Percentiles rank a stretch among this genome's conserved stretches.
These are phyloP conservation scores for Mucor velutinosus DNA, from an alignment of 371 early-diverging fungal species.

Conservation along the genomic window DNA sequence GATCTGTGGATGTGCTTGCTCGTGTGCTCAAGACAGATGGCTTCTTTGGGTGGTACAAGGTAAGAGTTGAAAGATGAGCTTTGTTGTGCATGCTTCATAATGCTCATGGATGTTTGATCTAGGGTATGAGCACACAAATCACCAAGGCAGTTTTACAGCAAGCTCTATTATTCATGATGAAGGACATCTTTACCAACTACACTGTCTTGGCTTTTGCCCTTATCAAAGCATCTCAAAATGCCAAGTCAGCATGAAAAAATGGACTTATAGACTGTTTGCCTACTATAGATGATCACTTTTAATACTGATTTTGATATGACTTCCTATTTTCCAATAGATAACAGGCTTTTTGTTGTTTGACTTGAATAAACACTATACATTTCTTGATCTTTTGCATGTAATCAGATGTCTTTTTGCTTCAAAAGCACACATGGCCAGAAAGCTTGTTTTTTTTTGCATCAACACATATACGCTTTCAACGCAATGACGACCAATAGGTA, in stretches of 20 bases:
- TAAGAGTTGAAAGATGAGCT: conserved; percentile 27
- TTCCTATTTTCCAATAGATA: conserved; percentile 1
- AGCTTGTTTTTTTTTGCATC: not conserved
- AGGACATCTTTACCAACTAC: conserved; percentile 83
- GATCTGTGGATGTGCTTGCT: conserved; percentile 84
- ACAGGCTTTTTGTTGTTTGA: not conserved
- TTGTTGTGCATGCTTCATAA: not conserved
- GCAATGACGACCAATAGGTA: not conserved
- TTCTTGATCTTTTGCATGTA: not conserved
- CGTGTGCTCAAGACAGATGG: conserved; percentile 84
- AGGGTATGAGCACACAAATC: conserved; percentile 97
- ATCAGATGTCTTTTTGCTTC: not conserved
- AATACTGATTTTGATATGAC: not conserved
- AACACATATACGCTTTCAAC: not conserved
- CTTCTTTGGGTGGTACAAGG: conserved; percentile 91
- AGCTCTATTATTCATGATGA: conserved; percentile 92
- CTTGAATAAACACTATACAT: not conserved
- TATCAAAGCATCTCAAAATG: conserved; percentile 25
- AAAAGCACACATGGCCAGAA: not conserved
- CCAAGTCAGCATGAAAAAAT: conserved; percentile 8
- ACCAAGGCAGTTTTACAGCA: conserved; percentile 95
- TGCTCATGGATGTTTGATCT: not conserved
- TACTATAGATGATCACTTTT: not conserved
- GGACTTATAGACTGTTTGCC: not conserved
- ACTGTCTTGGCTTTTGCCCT: conserved; percentile 61